Percentiles rank a stretch among this genome's conserved stretches.
phyloP scores from a whole-genome alignment of 345 rosid species.

The Eucalyptus marginata region DNA sequence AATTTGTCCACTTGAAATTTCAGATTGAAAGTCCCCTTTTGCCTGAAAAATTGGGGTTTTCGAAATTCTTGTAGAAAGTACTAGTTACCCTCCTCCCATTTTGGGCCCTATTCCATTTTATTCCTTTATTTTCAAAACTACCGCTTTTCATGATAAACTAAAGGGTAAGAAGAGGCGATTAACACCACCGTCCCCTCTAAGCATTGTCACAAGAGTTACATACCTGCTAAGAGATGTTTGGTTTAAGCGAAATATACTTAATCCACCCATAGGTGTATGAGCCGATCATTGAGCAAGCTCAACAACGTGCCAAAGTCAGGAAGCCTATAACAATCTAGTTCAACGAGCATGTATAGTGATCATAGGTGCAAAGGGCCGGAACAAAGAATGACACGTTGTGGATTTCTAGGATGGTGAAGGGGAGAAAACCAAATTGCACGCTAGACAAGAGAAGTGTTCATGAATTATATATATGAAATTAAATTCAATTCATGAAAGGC shows the following conservation, averaged over 20 bases:
- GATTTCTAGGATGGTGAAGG: background rate
- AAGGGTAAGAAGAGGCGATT: background rate
- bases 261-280: background rate
- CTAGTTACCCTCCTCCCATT: background rate
- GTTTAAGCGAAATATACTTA: background rate
- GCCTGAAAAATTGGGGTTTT: background rate
- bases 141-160: background rate
- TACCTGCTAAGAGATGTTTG: background rate
- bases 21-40: background rate
- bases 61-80: background rate
- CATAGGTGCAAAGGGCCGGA: background rate
- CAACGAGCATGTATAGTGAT: background rate
- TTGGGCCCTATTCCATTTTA: background rate
- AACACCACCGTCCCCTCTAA: background rate
- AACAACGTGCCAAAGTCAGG: background rate
- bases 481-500: background rate
- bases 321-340: background rate
- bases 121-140: background rate
- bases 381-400: background rate
- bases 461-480: background rate
- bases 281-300: background rate
- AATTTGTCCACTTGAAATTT: background rate
- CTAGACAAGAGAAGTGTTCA: background rate
- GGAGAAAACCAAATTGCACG: background rate
- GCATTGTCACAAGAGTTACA: background rate